Evolutionary conservation across 148 eudicot genomes (phyloP), one percentile per base, ranked within the genome.

Genomic region (Vaccinium macrocarpon): DNA sequence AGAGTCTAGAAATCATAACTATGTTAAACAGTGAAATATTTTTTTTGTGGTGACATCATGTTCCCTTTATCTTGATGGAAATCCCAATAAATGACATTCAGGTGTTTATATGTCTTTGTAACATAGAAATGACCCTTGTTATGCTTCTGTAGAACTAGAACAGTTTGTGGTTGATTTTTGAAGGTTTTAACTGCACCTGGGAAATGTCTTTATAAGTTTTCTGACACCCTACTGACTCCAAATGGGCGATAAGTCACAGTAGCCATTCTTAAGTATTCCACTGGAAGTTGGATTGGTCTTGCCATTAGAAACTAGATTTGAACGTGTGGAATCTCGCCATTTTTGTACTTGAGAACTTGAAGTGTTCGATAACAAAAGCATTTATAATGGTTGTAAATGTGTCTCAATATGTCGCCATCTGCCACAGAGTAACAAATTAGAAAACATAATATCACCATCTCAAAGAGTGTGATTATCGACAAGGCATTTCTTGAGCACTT

Each of bases 181-280:
- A 74, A 76, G 10, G 12, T 2, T 49, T 48, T 16, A 5, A 6
- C n/a, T 18, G 25, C 9, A 12, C 52, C 27, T 8, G 7, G 27
- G 29, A 42, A 9, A 38, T 48, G 15, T 21, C 27, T 48, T n/a
- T 48, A 48, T 48, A 13, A 76, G 15, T 55, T 56, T 56, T n/a
- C 18, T 5, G 2, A 10, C 15, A 2, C 56, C 64, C 1, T 8
- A 38, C 35, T 0, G 11, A 38, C 16, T 38, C 70, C 82, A 9
- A 11, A 35, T 80, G 27, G 15, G 7, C 50, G 6, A 38, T 64
- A 62, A 48, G 83, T 68, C 35, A 42, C 29, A 7, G 1, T 6
- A 78, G 64, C 81, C 14, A 29, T 78, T 15, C 25, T 78, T 78
- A 78, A 77, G 38, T 57, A 79, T 38, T 79, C 64, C 14, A 5